These are phyloP conservation scores for Salix koriyanagi DNA, from an alignment of 345 rosid genomes.

Conservation along the genomic window DNA sequence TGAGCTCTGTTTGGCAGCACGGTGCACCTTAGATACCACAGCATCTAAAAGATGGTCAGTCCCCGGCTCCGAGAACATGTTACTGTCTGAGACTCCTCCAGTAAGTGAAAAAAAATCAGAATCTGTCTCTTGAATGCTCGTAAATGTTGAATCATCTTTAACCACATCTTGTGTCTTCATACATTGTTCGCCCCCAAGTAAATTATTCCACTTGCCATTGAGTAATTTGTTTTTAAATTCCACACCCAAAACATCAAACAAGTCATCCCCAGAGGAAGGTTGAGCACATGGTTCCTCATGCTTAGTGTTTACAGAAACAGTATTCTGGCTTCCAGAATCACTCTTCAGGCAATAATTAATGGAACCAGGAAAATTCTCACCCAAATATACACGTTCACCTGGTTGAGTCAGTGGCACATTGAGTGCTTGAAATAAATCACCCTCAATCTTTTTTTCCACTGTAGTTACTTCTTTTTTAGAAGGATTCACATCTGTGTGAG, in stretches of 20 bases:
- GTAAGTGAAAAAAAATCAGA: slow-evolving; percentile 37
- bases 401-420: slow-evolving; percentile 16
- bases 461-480: slow-evolving; percentile 17
- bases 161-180: slow-evolving; percentile 33
- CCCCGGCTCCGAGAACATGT: slow-evolving; percentile 28
- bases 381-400: slow-evolving; percentile 15
- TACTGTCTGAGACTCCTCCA: slow-evolving; percentile 31
- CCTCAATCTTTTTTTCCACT: slow-evolving; percentile 26
- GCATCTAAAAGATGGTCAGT: slow-evolving; percentile 89
- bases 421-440: slow-evolving; percentile 31
- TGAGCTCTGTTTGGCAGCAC: slow-evolving; percentile 59
- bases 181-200: slow-evolving; percentile 20
- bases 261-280: slow-evolving; percentile 56
- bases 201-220: slow-evolving; percentile 29
- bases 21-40: slow-evolving; percentile 61
- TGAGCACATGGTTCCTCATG: slow-evolving; percentile 37
- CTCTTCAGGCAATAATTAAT: slow-evolving; percentile 21
- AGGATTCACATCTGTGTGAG: slow-evolving; percentile 16
- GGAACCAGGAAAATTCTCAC: slow-evolving; percentile 20
- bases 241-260: slow-evolving; percentile 73
- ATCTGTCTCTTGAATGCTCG: slow-evolving; percentile 33
- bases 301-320: slow-evolving; percentile 11
- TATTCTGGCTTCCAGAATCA: slow-evolving; percentile 25
- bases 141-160: slow-evolving; percentile 31
- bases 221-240: slow-evolving; percentile 61